Evolutionary conservation across 202 grass and related monocot species (phyloP).

Genomic region (Setaria italica): DNA sequence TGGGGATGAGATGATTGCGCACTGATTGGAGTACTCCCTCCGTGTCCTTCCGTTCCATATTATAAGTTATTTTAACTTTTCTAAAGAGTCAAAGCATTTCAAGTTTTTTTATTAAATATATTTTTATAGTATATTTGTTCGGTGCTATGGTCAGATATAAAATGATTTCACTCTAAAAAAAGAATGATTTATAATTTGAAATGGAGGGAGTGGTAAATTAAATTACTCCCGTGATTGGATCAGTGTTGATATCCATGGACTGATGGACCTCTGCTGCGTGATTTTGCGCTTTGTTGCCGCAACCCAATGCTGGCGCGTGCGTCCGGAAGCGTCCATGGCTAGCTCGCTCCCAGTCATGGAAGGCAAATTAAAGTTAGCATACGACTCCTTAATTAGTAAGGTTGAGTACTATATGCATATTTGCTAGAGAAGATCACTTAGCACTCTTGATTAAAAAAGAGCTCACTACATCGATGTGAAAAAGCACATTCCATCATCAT

Average conservation of each 20-base stretch:
- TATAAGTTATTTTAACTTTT: too few species aligned
- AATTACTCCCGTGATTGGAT: not conserved
- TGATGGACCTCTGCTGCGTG: not conserved
- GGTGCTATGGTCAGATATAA: too few species aligned
- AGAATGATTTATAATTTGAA: too few species aligned
- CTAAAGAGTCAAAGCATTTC: too few species aligned
- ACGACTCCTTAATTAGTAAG: not conserved
- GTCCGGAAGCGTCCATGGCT: not conserved
- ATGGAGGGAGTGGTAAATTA: not conserved
- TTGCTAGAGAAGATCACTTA: too few species aligned
- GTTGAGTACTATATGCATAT: too few species aligned
- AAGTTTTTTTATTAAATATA: too few species aligned
- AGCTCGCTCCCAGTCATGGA: not conserved
- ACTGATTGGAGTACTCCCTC: not conserved
- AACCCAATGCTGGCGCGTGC: too few species aligned
- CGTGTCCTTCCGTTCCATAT: too few species aligned
- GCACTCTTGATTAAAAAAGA: not conserved
- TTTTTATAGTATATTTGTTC: too few species aligned
- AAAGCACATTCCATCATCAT: not conserved
- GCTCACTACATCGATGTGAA: not conserved
- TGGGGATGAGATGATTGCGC: conserved; percentile 28
- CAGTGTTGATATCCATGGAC: not conserved
- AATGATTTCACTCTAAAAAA: too few species aligned
- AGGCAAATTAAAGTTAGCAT: too few species aligned
- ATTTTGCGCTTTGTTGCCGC: not conserved